A percentile compares a stretch with the other conserved stretches of the same genome.
These are phyloP conservation scores for Dioscorea zingiberensis DNA, from an alignment of 106 monocot genomes.

Conservation along the genomic window DNA sequence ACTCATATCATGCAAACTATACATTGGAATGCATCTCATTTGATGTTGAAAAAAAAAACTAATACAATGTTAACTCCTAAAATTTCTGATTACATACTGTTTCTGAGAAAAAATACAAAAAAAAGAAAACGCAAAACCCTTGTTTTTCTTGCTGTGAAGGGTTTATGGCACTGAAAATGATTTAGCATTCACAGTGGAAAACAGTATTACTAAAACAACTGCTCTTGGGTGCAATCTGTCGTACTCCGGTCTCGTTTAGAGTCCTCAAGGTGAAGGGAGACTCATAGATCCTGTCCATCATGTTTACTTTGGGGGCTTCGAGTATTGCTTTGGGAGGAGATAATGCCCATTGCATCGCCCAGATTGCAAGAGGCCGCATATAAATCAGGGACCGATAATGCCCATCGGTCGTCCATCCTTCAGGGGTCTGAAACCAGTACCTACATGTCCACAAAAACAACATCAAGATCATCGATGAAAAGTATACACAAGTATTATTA, in stretches of 20 bases:
- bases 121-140: too few species aligned
- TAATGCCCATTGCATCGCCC: conserved; percentile 96
- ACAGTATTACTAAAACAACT: conserved; percentile 59
- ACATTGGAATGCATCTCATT: too few species aligned
- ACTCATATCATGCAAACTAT: too few species aligned
- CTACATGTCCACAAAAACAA: conserved; percentile 21
- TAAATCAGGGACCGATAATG: conserved; percentile 89
- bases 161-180: background rate
- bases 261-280: conserved; percentile 41
- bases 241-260: conserved; percentile 33
- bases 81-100: too few species aligned
- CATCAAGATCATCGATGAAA: background rate
- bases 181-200: conserved; percentile 83
- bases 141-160: too few species aligned
- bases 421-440: conserved; percentile 98
- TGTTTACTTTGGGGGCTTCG: conserved; percentile 70
- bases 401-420: conserved; percentile 93
- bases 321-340: conserved; percentile 84
- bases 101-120: too few species aligned
- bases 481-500: background rate
- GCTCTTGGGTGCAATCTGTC: conserved; percentile 48
- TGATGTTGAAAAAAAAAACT: too few species aligned
- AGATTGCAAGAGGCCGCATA: conserved; percentile 98
- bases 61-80: too few species aligned
- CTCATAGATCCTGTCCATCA: conserved; percentile 79